Evolutionary conservation across 305 asterid species (phyloP).

Genomic region (Caryopteris hybrid): DNA sequence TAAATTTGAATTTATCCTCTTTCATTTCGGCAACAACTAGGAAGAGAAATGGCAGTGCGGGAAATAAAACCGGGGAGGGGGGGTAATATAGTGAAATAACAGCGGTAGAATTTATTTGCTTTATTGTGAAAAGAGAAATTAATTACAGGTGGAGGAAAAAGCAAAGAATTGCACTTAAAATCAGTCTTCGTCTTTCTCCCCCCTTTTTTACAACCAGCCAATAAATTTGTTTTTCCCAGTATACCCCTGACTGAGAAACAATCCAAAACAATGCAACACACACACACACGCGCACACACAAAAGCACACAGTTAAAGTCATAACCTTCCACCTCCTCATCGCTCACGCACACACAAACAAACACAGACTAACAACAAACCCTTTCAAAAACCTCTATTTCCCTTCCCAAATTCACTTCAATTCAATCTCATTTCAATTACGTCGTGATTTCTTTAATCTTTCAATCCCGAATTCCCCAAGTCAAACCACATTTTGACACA

Average conservation of each 20-base stretch:
- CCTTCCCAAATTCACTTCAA: constrained; percentile 24
- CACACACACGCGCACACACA: constrained; percentile 15
- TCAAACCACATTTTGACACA: constrained; percentile 12
- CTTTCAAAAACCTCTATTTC: constrained; percentile 23
- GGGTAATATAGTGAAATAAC: no score
- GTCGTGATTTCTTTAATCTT: constrained; percentile 19
- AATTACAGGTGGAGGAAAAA: constrained; percentile 22
- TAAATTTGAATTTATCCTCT: background rate
- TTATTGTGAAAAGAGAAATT: no score
- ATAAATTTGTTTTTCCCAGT: constrained; percentile 1
- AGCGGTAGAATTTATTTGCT: no score
- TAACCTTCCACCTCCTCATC: constrained; percentile 28
- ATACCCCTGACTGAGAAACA: constrained; percentile 28
- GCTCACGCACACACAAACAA: constrained; percentile 3
- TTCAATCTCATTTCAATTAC: constrained; percentile 25
- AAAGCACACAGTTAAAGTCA: constrained; percentile 16
- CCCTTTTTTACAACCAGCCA: constrained; percentile 9
- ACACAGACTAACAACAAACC: constrained; percentile 16
- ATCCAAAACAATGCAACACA: constrained; percentile 17
- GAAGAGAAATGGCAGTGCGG: constrained; percentile 9
- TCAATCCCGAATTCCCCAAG: constrained; percentile 18
- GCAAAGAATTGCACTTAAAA: background rate
- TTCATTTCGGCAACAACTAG: constrained; percentile 23
- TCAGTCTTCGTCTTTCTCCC: constrained; percentile 9
- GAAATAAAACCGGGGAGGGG: background rate